Conservation (phyloP, 352 stramenopile genomes). For the Halophytophthora batemanensis region DNA sequence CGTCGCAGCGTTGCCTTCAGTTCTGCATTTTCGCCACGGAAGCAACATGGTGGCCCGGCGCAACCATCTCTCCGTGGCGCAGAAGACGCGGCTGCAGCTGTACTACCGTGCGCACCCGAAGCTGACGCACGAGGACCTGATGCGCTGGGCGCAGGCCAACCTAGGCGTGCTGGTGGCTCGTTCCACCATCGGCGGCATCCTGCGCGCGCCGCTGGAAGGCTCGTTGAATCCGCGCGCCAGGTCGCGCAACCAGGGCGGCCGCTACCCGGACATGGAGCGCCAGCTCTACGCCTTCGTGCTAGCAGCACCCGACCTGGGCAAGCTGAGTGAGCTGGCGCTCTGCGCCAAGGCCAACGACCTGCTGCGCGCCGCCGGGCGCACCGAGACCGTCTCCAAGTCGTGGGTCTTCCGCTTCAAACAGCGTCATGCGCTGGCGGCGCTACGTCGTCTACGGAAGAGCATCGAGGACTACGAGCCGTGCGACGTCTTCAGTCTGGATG, state of each 20-base stretch:
- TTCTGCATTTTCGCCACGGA: background rate
- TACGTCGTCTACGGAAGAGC: slow-evolving; percentile 11
- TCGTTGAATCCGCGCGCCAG: slow-evolving; percentile 12
- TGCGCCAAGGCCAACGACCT: slow-evolving; percentile 17
- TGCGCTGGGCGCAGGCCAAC: slow-evolving; percentile 13
- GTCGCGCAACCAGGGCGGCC: slow-evolving; percentile 7
- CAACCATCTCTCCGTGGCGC: slow-evolving; percentile 15
- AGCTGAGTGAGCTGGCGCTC: slow-evolving; percentile 11
- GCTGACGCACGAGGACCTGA: slow-evolving; percentile 18
- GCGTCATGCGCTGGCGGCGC: slow-evolving; percentile 10
- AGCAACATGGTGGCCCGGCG: slow-evolving; percentile 4
- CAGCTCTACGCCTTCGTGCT: slow-evolving; percentile 16
- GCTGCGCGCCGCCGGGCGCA: slow-evolving; percentile 1
- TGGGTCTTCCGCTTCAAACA: slow-evolving; percentile 21
- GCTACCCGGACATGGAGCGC: slow-evolving; percentile 15
- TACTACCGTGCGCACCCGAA: slow-evolving; percentile 15
- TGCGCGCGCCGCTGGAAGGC: slow-evolving; percentile 4
- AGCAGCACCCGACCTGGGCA: slow-evolving; percentile 4
- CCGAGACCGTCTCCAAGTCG: slow-evolving; percentile 15
- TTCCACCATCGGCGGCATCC: slow-evolving; percentile 14
- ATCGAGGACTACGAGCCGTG: slow-evolving; percentile 13
- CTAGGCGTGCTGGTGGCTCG: slow-evolving; percentile 10
- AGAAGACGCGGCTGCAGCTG: slow-evolving; percentile 15
- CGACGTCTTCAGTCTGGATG: slow-evolving; percentile 20
- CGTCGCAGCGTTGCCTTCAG: no score